Evolutionary conservation across 129 eudicot genomes (phyloP), one percentile per base, ranked within the genome.

Genomic region (Saposhnikovia divaricata): DNA sequence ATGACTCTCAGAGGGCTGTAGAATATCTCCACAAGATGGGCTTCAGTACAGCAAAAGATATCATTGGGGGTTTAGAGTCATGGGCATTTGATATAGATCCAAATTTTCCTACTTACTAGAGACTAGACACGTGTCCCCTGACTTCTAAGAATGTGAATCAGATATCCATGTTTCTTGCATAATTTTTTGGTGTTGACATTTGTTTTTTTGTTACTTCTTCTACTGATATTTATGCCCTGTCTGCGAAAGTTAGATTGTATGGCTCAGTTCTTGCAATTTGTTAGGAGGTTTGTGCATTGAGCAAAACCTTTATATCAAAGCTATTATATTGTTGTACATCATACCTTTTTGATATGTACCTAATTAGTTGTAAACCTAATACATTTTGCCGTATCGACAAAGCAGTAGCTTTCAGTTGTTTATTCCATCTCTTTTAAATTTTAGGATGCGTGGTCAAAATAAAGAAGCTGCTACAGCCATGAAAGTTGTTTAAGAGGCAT

Each of bases 1-100:
- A 96, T 55, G 99, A 96, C 90, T 92, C 98, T 18, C 99, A 96
- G 63, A 89, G 93, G 79, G 99, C 99, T 2, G 97, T 96, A 65
- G 75, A 92, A 39, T 78, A 61, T 57, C 93, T 96, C 63, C 97
- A 87, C 76, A 86, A 89, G 77, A 43, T 78, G 87, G 99, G 99
- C 13, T 90, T 89, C 77, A 46, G 91, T 3, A 84, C 86, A 31
- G 99, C 98, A 0, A 96, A 90, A 84, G 99, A 96, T 86, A 88
- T 96, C n/a, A 79, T 92, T 74, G 99, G 98, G 44, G 99, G 99
- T 55, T 74, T 96, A 59, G 96, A 86, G 81, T 90, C 97, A 1
- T 92, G 99, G 99, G 89, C 97, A 12, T 86, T 38, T 21, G 97
- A 96, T 47, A 91, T 96, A 78, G 99, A 96, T 82, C 90, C 89